Percentiles rank a stretch among this genome's conserved stretches.
Conservation (phyloP, 441 rosid species). For the Euphorbia celastroides region DNA sequence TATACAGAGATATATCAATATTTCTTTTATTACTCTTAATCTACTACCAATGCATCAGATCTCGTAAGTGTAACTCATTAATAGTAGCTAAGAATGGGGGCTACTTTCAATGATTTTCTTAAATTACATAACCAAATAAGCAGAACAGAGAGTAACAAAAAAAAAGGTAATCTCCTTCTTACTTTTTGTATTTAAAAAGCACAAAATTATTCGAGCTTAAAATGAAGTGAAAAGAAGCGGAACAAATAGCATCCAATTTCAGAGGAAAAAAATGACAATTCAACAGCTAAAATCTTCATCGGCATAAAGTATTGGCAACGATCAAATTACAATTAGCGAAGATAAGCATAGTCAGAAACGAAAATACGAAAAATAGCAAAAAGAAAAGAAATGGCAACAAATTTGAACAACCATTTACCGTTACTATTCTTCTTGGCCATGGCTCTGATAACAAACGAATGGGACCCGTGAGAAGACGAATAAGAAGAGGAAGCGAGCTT, state of each 20-base stretch:
- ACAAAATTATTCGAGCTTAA: background rate
- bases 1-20: background rate
- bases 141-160: background rate
- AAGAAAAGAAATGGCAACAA: conserved; percentile 19
- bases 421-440: conserved; percentile 71
- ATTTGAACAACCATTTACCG: conserved; percentile 33
- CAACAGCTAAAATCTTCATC: background rate
- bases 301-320: background rate
- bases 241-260: background rate
- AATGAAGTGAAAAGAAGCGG: background rate
- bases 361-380: no score
- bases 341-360: no score
- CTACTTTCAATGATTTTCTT: background rate
- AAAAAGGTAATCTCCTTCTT: no score
- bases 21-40: background rate
- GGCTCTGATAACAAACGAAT: conserved; percentile 42
- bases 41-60: background rate
- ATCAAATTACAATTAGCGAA: background rate
- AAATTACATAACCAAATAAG: background rate
- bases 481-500: conserved; percentile 24
- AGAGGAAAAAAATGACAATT: no score
- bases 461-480: conserved; percentile 19
- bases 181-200: no score
- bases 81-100: background rate
- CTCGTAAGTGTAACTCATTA: background rate